Conservation (phyloP, 2,329 filamentous ascomycete genomes). For the Gaeumannomyces tritici region DNA sequence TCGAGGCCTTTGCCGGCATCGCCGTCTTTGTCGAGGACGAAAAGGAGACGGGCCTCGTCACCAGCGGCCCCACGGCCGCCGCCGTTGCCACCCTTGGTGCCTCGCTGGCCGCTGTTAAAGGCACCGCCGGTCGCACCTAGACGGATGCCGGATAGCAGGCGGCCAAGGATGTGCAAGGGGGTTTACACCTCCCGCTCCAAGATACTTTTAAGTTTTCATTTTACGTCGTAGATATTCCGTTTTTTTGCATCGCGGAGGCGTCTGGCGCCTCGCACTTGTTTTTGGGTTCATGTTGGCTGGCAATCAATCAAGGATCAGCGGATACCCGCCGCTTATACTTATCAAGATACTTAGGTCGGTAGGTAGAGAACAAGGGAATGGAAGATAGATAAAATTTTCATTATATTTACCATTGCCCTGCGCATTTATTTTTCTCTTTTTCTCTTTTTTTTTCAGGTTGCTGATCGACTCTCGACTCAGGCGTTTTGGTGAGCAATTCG, state of each 20-base stretch:
- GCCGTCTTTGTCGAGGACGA: slow-evolving; percentile 84
- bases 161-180: not conserved
- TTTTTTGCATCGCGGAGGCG: not conserved
- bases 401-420: not conserved
- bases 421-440: not conserved
- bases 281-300: not conserved
- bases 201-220: not conserved
- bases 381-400: not conserved
- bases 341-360: too few species aligned
- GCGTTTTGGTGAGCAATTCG: too few species aligned
- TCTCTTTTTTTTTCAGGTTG: not conserved
- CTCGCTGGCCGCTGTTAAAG: slow-evolving; percentile 15
- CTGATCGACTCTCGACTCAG: too few species aligned
- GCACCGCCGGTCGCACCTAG: not conserved
- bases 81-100: slow-evolving; percentile 24
- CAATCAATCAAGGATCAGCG: not conserved
- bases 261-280: not conserved
- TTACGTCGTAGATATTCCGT: not conserved
- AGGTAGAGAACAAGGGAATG: not conserved
- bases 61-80: slow-evolving; percentile 17
- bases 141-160: not conserved
- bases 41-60: slow-evolving; percentile 28
- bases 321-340: not conserved
- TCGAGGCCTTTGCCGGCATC: slow-evolving; percentile 83
- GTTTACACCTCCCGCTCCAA: not conserved